Evolutionary conservation across 2,329 filamentous ascomycete genomes (phyloP).

Genomic region (Hypomyces perniciosus): DNA sequence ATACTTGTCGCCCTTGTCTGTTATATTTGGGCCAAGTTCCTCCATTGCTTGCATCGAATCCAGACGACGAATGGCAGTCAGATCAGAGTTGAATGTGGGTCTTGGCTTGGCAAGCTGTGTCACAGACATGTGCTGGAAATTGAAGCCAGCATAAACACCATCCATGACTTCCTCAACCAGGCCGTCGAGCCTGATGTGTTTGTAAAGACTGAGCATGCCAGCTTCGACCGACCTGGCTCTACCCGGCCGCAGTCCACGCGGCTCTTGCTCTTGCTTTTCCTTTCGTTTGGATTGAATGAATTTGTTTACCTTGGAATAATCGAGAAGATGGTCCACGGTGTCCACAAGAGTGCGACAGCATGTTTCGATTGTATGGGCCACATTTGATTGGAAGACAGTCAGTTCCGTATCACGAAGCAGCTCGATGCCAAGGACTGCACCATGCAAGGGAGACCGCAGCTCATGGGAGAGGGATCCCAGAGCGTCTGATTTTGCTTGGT

Average conservation of each 20-base stretch:
- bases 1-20: neutral
- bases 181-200: conserved; percentile 30
- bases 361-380: conserved; percentile 44
- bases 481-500: conserved; percentile 51
- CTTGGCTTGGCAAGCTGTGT: conserved; percentile 16
- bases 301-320: conserved; percentile 51
- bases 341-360: conserved; percentile 48
- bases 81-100: conserved; percentile 9
- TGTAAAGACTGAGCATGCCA: conserved; percentile 17
- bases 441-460: conserved; percentile 55
- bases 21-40: conserved; percentile 12
- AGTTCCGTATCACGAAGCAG: conserved; percentile 47
- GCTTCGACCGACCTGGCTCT: conserved; percentile 11
- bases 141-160: conserved; percentile 41
- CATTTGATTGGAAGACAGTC: conserved; percentile 39
- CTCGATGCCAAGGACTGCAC: conserved; percentile 50
- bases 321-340: conserved; percentile 48
- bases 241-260: conserved; percentile 1
- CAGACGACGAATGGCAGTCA: conserved; percentile 17
- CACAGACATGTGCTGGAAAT: conserved; percentile 28
- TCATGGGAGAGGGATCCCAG: conserved; percentile 57
- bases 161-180: conserved; percentile 43
- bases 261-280: neutral
- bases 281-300: conserved; percentile 16
- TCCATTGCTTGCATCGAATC: conserved; percentile 39